phyloP scores from a whole-genome alignment of 2,329 filamentous ascomycete genomes.

The Sporothrix variecibatus region DNA sequence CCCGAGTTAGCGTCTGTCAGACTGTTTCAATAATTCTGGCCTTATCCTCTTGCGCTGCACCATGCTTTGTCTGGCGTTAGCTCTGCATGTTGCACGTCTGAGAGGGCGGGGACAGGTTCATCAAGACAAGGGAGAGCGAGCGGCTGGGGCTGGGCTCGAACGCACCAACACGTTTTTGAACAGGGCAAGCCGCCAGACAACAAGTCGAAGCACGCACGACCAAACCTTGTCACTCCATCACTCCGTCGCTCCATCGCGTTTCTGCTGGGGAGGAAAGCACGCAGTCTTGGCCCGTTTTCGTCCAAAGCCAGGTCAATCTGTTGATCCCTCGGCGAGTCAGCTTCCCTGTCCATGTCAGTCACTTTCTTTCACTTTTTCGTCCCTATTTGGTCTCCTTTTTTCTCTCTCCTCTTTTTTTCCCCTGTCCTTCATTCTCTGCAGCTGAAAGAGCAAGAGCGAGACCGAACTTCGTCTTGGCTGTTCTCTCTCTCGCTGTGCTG shows the following conservation, averaged over 20 bases:
- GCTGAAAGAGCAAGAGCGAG: not conserved
- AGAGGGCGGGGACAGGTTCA: not conserved
- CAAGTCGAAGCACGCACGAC: not conserved
- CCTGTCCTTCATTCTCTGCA: not conserved
- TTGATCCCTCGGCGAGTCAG: not conserved
- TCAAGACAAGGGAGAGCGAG: not conserved
- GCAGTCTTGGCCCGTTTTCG: not conserved
- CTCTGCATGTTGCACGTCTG: not conserved
- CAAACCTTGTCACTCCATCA: not conserved
- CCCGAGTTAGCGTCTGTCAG: not conserved
- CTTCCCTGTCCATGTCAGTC: not conserved
- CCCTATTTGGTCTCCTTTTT: not conserved
- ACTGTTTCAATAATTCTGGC: conserved; percentile 17
- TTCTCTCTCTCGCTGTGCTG: too few relatives aligned
- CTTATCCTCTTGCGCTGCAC: not conserved
- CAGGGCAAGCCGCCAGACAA: not conserved
- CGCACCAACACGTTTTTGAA: not conserved
- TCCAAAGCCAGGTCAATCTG: not conserved
- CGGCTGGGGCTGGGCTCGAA: not conserved
- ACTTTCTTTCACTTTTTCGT: not conserved
- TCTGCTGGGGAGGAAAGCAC: not conserved
- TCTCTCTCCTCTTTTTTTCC: not conserved
- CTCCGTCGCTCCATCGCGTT: too few relatives aligned
- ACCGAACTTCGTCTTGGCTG: not conserved
- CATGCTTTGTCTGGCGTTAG: conserved; percentile 3